These are phyloP conservation scores for Yarrowia bubula DNA, from an alignment of 805 yeast genomes.

Conservation along the genomic window DNA sequence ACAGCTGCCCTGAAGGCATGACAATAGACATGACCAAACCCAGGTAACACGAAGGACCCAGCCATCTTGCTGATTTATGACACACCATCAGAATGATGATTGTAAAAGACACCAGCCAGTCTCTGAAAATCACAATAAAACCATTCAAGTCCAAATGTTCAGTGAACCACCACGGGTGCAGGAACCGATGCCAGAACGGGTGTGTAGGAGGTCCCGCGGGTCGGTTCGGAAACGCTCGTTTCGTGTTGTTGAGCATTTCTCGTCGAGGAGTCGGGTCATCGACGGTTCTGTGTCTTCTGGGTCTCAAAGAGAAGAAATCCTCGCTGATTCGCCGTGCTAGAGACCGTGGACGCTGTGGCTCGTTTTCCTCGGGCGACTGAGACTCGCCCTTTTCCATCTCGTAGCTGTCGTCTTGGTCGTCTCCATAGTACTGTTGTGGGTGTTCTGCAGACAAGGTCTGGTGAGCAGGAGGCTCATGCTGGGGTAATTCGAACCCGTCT, in stretches of 20 bases:
- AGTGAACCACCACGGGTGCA: slow-evolving; percentile 22
- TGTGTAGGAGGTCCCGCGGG: background rate
- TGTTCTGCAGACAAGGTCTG: background rate
- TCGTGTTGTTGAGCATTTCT: slow-evolving; percentile 11
- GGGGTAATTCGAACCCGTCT: background rate
- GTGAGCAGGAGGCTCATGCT: background rate
- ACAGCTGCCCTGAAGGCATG: slow-evolving; percentile 11
- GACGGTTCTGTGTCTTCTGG: background rate
- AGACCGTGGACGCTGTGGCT: background rate
- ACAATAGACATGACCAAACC: slow-evolving; percentile 4
- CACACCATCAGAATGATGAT: slow-evolving; percentile 8
- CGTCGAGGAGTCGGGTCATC: slow-evolving; percentile 3
- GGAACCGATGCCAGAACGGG: background rate
- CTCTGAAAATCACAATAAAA: slow-evolving; percentile 1
- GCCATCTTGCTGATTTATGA: background rate
- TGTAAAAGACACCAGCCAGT: background rate
- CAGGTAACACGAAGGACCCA: slow-evolving; percentile 17
- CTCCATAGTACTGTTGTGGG: slow-evolving; percentile 11
- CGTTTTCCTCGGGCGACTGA: background rate
- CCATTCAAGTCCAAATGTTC: background rate
- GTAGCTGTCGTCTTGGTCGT: slow-evolving; percentile 5
- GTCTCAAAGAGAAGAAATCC: background rate
- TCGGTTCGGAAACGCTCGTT: slow-evolving; percentile 21
- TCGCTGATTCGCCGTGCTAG: slow-evolving; percentile 9
- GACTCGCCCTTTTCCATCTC: slow-evolving; percentile 22